Base-by-base conservation (phyloP, 352 stramenopile species). In the Globisporangium nodosum region DNA sequence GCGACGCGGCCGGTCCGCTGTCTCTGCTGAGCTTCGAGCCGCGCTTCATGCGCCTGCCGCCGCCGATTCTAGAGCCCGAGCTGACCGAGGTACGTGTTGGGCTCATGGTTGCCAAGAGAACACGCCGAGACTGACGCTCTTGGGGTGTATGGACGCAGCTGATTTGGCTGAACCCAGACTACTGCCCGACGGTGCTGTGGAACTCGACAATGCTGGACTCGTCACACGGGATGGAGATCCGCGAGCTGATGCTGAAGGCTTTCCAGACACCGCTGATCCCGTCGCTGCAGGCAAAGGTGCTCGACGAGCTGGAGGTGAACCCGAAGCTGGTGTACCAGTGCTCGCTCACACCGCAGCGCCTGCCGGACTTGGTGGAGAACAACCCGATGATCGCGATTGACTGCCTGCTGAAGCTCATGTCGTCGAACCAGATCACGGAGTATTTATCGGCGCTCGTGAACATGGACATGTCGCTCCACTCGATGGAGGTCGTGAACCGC, bases 381-480 rank as follows among this genome's bases (percentile, higher is more conserved):
- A 99, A 99, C 73, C 96, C 97, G 30, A 96, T 98, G 76, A 88
- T 99, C 55, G 96, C 97, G 39, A 97, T 98, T 51, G 93, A 99
- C 74, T 98, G 94, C 61, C 74, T 99, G 52, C 66, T 96, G 48
- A 94, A 95, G 73, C 76, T 95, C 53, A 94, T 94, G 82, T 87
- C 81, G 35, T 94, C 82, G 52, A 91, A 94, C 71, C 81, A 92
- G 67, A 94, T 94, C 69, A 98, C 96, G 58, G 93, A 98, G 74
- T 99, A 98, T 78, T 78, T 99, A 47, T 97, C 87, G 54, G 94
- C 92, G 30, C 82, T 99, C 48, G 96, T 99, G 58, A 96, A 97
- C 60, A 99, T 99, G 97, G 96, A 99, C 65, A 99, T 99, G 96
- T 98, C 88, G 37, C 81, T 99, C 18, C 96, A 99, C 71, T 98